Conservation (phyloP, 2,329 filamentous ascomycete genomes). For the Fusarium haematococcum region DNA sequence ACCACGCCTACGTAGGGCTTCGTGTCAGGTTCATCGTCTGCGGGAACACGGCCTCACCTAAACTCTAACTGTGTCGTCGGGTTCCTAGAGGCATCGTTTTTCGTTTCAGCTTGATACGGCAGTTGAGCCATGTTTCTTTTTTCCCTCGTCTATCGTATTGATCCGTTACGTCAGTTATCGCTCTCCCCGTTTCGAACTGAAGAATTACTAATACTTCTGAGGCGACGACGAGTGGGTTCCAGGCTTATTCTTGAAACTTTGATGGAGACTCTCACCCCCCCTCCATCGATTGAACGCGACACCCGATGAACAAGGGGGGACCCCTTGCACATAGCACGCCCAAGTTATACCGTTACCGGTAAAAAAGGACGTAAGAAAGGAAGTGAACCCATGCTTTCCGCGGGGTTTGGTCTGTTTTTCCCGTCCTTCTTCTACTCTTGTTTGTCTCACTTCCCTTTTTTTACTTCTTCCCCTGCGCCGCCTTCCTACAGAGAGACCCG, state of each 20-base stretch:
- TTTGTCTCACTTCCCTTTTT: constrained; percentile 3
- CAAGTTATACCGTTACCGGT: neutral
- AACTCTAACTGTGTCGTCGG: neutral
- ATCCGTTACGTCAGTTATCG: neutral
- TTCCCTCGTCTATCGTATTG: neutral
- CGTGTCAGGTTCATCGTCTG: constrained; percentile 22
- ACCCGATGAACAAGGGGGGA: neutral
- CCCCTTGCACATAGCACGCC: neutral
- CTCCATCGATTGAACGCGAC: neutral
- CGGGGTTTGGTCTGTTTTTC: constrained; percentile 9
- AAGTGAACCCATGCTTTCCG: neutral
- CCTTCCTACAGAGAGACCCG: neutral
- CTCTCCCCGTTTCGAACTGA: neutral
- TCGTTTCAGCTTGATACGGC: constrained; percentile 2
- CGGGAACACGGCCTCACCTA: neutral
- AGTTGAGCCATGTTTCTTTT: neutral
- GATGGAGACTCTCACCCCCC: neutral
- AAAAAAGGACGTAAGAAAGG: neutral
- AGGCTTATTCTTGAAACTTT: neutral
- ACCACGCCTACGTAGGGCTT: constrained; percentile 17
- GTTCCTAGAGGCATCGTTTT: neutral
- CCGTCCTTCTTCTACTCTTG: constrained; percentile 13
- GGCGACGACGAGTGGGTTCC: neutral
- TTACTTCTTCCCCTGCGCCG: constrained; percentile 6
- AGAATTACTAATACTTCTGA: neutral